Evolutionary conservation across 306 rosid genomes (phyloP).

Genomic region (Pyrus pyrifolia): DNA sequence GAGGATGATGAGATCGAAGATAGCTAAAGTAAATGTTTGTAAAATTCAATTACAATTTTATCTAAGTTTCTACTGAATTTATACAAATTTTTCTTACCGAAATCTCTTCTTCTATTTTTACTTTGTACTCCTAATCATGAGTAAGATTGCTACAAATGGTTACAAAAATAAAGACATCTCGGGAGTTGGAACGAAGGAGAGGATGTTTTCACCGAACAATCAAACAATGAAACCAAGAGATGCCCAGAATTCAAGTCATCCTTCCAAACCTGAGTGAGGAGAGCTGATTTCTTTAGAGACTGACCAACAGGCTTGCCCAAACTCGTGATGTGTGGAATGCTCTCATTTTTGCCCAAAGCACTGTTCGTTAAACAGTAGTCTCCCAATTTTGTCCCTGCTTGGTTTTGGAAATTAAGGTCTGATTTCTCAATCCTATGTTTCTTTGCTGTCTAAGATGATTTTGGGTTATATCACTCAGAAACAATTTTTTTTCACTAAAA

Average conservation of each 20-base stretch:
- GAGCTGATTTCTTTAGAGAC: slow-evolving; percentile 9
- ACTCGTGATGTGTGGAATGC: too few relatives aligned
- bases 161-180: slow-evolving; percentile 60
- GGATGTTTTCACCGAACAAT: slow-evolving; percentile 63
- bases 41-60: not conserved
- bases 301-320: too few relatives aligned
- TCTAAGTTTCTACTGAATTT: not conserved
- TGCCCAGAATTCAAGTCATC: slow-evolving; percentile 67
- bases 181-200: slow-evolving; percentile 54
- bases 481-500: too few relatives aligned
- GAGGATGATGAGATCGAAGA: too few relatives aligned
- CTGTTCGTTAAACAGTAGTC: too few relatives aligned
- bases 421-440: too few relatives aligned
- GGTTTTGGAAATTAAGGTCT: too few relatives aligned
- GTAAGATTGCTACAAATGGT: not conserved
- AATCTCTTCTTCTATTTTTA: not conserved
- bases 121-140: not conserved
- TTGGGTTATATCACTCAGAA: too few relatives aligned
- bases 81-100: not conserved
- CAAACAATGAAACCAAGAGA: slow-evolving; percentile 34
- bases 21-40: not conserved
- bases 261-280: slow-evolving; percentile 62
- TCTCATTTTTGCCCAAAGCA: too few relatives aligned
- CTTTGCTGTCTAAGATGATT: too few relatives aligned
- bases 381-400: too few relatives aligned